These are phyloP conservation scores for Pyracantha coccinea DNA, from an alignment of 331 rosid genomes.

Conservation along the genomic window DNA sequence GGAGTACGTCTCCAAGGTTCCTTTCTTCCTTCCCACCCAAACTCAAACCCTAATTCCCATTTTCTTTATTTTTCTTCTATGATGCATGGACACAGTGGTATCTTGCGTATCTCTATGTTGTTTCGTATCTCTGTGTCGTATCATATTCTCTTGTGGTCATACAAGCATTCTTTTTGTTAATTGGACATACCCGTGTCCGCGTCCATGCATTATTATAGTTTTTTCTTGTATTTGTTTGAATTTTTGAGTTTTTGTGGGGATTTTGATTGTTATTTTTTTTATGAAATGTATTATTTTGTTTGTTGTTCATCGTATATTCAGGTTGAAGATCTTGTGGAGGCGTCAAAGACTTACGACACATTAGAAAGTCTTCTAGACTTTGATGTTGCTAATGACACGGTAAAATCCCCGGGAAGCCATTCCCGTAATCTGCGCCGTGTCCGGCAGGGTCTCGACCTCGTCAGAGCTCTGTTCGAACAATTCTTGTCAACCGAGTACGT, in stretches of 20 bases:
- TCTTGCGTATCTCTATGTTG: too few species aligned
- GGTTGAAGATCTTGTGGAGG: constrained; percentile 65
- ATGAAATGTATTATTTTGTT: background rate
- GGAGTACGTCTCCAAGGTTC: constrained; percentile 71
- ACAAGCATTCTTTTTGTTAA: too few species aligned
- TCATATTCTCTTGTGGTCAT: too few species aligned
- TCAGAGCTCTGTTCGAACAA: constrained; percentile 69
- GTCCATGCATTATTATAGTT: too few species aligned
- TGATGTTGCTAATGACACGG: constrained; percentile 51
- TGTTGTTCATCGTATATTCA: constrained; percentile 7
- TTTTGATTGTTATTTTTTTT: background rate
- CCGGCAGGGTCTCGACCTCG: constrained; percentile 89
- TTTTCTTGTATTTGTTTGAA: too few species aligned
- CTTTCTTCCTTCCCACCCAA: background rate
- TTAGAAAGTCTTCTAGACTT: constrained; percentile 39
- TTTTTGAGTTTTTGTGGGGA: background rate
- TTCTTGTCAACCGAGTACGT: constrained; percentile 57
- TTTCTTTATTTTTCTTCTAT: background rate
- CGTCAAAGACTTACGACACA: constrained; percentile 48
- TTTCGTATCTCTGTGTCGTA: too few species aligned
- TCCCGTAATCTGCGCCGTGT: constrained; percentile 90
- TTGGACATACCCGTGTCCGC: too few species aligned
- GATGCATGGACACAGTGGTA: too few species aligned
- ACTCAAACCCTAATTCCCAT: background rate
- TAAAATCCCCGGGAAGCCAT: constrained; percentile 66